phyloP scores from a whole-genome alignment of 306 rosid species.

The Citrullus amarus region DNA sequence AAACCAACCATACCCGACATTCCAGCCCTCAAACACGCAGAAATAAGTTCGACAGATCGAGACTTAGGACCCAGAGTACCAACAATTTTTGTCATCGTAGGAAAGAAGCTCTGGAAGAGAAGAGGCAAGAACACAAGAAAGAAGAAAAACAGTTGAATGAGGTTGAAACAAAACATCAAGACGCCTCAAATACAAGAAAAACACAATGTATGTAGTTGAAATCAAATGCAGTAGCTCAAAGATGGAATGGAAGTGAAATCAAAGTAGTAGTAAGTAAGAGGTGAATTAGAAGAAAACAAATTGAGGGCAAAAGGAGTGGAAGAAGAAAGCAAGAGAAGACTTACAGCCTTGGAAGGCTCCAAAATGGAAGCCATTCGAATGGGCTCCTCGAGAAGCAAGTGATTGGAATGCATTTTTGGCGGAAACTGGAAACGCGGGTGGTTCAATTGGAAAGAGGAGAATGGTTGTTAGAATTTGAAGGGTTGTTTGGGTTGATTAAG shows the following conservation, averaged over 20 bases:
- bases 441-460: background rate
- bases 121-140: no score
- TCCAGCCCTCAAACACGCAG: conserved; percentile 76
- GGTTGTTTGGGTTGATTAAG: background rate
- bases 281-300: background rate
- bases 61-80: conserved; percentile 92
- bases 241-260: background rate
- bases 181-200: background rate
- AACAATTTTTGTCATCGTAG: conserved; percentile 90
- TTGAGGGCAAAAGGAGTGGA: no score
- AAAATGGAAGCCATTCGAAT: conserved; percentile 84
- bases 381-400: conserved; percentile 89
- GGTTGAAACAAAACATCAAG: background rate
- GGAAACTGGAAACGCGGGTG: no score
- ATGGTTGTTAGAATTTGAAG: background rate
- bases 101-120: conserved; percentile 45
- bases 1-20: conserved; percentile 61
- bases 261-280: no score
- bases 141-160: no score
- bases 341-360: conserved; percentile 74
- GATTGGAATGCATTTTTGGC: conserved; percentile 59
- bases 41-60: conserved; percentile 59
- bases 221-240: background rate
- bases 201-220: background rate
- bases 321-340: conserved; percentile 4